Percentiles rank a stretch among this genome's conserved stretches.
These are phyloP conservation scores for Taphrina wiesneri DNA, from an alignment of 1,139 yeast species.

Conservation along the genomic window DNA sequence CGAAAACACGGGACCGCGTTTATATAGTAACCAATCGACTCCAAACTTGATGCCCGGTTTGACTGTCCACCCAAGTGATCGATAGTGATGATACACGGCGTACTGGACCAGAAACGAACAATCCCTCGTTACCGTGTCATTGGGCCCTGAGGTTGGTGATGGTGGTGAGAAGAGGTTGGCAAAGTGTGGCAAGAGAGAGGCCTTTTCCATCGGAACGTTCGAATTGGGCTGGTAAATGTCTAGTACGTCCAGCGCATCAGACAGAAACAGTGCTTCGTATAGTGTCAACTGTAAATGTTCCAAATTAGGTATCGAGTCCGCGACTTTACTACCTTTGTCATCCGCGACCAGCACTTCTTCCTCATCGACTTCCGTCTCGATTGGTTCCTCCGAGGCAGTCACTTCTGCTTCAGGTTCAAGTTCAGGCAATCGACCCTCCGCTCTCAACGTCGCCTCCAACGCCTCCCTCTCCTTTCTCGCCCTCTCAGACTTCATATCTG, in stretches of 20 bases:
- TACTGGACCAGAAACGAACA: constrained; percentile 57
- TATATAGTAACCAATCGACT: constrained; percentile 72
- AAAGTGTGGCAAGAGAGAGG: not conserved
- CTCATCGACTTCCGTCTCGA: constrained; percentile 32
- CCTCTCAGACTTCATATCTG: constrained; percentile 64
- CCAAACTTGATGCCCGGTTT: constrained; percentile 91
- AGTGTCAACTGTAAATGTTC: constrained; percentile 77
- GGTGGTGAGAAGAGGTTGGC: not conserved
- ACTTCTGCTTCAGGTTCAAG: not conserved
- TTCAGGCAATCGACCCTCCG: constrained; percentile 35
- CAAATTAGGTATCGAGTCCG: constrained; percentile 47
- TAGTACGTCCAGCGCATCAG: constrained; percentile 55
- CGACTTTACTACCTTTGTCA: not conserved
- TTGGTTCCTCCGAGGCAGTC: constrained; percentile 6
- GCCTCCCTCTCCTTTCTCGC: constrained; percentile 46
- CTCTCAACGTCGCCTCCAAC: constrained; percentile 41
- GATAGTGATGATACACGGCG: constrained; percentile 79
- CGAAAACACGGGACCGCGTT: constrained; percentile 90
- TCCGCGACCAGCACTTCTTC: constrained; percentile 5
- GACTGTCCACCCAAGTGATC: constrained; percentile 93
- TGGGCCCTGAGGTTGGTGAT: not conserved
- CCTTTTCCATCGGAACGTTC: constrained; percentile 36
- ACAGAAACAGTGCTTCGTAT: constrained; percentile 70
- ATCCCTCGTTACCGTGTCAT: constrained; percentile 43
- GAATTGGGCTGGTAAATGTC: constrained; percentile 40